Percentiles rank a stretch among this genome's conserved stretches.
phyloP scores from a whole-genome alignment of 352 stramenopile genomes.

The Elongisporangium undulatum region DNA sequence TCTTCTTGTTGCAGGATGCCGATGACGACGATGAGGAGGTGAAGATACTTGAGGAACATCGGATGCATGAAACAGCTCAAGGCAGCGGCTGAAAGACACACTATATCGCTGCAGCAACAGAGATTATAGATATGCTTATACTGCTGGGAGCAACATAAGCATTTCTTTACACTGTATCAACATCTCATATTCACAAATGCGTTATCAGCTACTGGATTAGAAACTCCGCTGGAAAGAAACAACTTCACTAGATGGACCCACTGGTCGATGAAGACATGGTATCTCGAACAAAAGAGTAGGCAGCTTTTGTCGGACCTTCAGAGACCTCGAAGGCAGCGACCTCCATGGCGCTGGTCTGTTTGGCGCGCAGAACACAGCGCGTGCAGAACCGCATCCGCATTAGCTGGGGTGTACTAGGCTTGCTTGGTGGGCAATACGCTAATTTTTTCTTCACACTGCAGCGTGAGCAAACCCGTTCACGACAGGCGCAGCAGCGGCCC shows the following conservation, averaged over 20 bases:
- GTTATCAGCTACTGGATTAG: too few relatives aligned
- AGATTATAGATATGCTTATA: too few relatives aligned
- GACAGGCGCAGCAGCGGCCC: not conserved
- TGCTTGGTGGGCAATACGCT: constrained; percentile 11
- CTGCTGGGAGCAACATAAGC: too few relatives aligned
- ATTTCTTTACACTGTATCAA: too few relatives aligned
- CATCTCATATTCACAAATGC: too few relatives aligned
- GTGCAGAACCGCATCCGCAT: constrained; percentile 25
- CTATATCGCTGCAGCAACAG: too few relatives aligned
- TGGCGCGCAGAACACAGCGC: constrained; percentile 23
- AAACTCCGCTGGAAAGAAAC: too few relatives aligned
- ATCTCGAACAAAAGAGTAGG: constrained; percentile 3
- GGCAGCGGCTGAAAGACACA: too few relatives aligned
- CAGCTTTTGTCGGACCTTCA: constrained; percentile 20
- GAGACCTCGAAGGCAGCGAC: constrained; percentile 22
- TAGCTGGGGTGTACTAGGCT: constrained; percentile 15
- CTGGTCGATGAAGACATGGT: constrained; percentile 17
- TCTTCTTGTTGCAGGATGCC: too few relatives aligned
- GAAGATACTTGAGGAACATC: too few relatives aligned
- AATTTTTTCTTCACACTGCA: not conserved
- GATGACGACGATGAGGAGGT: too few relatives aligned
- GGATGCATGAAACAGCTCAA: too few relatives aligned
- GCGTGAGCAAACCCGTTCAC: not conserved
- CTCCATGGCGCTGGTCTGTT: constrained; percentile 22
- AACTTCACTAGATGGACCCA: not conserved